Evolutionary conservation across 2,329 filamentous ascomycete genomes (phyloP), one percentile per base, ranked within the genome.

Genomic region (Boeremia lycopersici): DNA sequence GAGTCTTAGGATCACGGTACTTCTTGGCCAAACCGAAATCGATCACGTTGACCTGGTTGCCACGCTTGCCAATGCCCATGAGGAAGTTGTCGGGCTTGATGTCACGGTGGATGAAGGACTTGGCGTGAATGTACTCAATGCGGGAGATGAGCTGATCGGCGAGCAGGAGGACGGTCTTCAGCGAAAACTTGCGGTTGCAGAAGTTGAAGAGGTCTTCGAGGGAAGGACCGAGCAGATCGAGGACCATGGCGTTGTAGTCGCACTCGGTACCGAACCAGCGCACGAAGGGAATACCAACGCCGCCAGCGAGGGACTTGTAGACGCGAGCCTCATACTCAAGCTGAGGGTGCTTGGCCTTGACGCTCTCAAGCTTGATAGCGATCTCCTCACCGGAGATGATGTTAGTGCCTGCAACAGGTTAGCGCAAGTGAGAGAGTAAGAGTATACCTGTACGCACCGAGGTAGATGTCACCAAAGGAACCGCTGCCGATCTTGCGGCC

Each of bases 21-120:
- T 98, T 98, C 89, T 98, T 99, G 75, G 95, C 95, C 65, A 99
- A 83, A 84, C 95, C 95, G 70, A 99, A 99, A 79, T 98, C 95
- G 69, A 99, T 98, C 44, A 98, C 93, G 70, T 98, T 98, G 83
- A 99, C 93, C 82, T 98, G 93, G 82, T 98, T 99, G 64, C 95
- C 95, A 73, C 93, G 91, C 86, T 98, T 98, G 74, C 95, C 95
- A 70, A 98, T 98, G 61, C 93, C 93, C 93, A 98, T 97, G 44
- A 98, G 84, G 82, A 98, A 99, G 86, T 99, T 98, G 84, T 99
- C 95, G 30, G 95, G 95, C 85, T 99, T 99, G 83, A 99, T 99
- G 78, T 99, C 95, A 79, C 95, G 93, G 81, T 99, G 95, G 76
- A 98, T 98, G 79, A 99, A 98, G 8, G 92, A 97, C 81, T 98